phyloP scores from a whole-genome alignment of 2,329 filamentous ascomycete species.

The Macrophomina phaseolina region DNA sequence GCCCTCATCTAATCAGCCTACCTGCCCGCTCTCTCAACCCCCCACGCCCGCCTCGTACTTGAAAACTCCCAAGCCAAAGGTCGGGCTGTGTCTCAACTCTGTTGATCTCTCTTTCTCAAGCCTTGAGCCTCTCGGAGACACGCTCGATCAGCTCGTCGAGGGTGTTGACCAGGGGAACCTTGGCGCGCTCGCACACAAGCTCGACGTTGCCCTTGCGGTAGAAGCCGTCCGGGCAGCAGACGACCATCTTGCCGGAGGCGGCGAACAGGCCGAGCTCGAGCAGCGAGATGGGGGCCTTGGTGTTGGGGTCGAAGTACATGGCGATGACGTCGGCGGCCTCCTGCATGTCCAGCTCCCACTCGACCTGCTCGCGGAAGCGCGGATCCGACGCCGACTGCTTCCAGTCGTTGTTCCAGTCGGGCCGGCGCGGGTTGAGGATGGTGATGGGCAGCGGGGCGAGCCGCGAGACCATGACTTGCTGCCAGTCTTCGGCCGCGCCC shows the following conservation, averaged over 20 bases:
- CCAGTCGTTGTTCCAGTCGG: slow-evolving; percentile 63
- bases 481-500: slow-evolving; percentile 58
- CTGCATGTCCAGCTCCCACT: slow-evolving; percentile 67
- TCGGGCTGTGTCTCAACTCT: background rate
- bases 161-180: slow-evolving; percentile 51
- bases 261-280: slow-evolving; percentile 66
- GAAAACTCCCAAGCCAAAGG: background rate
- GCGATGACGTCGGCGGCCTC: slow-evolving; percentile 60
- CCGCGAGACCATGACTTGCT: slow-evolving; percentile 48
- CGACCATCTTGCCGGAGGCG: slow-evolving; percentile 54
- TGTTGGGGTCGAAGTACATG: slow-evolving; percentile 61
- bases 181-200: slow-evolving; percentile 59
- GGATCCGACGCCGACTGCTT: slow-evolving; percentile 51
- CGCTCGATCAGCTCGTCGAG: slow-evolving; percentile 49
- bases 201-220: slow-evolving; percentile 67
- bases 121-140: slow-evolving; percentile 33
- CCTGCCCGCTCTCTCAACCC: background rate
- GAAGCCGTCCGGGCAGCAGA: slow-evolving; percentile 60
- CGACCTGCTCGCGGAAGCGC: slow-evolving; percentile 60
- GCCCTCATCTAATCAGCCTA: no score
- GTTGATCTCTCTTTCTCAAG: background rate
- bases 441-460: slow-evolving; percentile 55
- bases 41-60: background rate
- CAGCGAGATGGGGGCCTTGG: slow-evolving; percentile 62
- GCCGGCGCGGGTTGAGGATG: slow-evolving; percentile 63